Conservation (phyloP, 176 grass and related monocot genomes). For the Aegilops longissima region DNA sequence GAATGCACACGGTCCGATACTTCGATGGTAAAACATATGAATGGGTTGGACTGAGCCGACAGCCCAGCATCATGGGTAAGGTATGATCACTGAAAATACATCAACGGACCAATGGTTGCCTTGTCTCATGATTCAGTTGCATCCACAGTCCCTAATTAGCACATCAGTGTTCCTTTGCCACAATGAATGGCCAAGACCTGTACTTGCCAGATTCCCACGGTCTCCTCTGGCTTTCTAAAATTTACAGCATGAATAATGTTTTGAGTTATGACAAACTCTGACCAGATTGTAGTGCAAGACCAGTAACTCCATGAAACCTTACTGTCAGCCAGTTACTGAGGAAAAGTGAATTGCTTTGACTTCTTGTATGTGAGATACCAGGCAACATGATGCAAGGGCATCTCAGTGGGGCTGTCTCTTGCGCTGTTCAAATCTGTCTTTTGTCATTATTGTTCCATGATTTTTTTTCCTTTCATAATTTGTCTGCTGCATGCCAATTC, state of each 20-base stretch:
- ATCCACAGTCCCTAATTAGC: background rate
- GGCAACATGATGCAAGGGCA: conserved; percentile 47
- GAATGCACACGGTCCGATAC: conserved; percentile 93
- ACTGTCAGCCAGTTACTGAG: conserved; percentile 33
- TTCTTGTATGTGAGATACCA: conserved; percentile 52
- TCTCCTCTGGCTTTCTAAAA: background rate
- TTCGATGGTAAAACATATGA: conserved; percentile 98
- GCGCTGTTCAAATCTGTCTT: conserved; percentile 46
- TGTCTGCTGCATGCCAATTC: background rate
- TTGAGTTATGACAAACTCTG: conserved; percentile 14
- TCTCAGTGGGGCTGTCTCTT: conserved; percentile 45
- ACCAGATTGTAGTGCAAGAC: conserved; percentile 29
- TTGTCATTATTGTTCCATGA: conserved; percentile 41
- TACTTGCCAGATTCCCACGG: conserved; percentile 16
- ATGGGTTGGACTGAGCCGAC: conserved; percentile 97
- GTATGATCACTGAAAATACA: conserved; percentile 55
- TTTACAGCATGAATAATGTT: conserved; percentile 15
- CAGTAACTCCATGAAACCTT: conserved; percentile 30
- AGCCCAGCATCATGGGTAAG: conserved; percentile 96
- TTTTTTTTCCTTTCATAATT: background rate
- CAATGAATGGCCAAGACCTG: background rate
- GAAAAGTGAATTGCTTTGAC: conserved; percentile 60
- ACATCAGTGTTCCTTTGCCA: background rate
- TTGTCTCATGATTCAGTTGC: background rate
- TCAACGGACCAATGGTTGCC: background rate